phyloP scores from a whole-genome alignment of 768 basidiomycete species.

The Erythrobasidium yunnanense region DNA sequence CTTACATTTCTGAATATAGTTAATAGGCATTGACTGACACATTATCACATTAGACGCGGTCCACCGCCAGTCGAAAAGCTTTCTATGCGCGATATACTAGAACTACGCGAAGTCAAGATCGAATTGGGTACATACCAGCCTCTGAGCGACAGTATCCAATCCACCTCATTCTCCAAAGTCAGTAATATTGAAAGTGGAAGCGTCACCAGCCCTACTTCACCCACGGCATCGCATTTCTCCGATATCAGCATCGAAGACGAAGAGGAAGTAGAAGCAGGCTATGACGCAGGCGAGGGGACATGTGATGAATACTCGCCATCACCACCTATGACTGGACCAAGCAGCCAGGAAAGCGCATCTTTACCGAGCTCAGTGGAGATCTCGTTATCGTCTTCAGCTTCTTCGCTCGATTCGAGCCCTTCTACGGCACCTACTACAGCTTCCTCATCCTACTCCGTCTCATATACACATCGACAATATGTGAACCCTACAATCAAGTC shows the following conservation, averaged over 20 bases:
- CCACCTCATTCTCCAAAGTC: too few relatives aligned
- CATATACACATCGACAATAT: background rate
- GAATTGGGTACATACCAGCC: slow-evolving; percentile 12
- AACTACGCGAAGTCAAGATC: slow-evolving; percentile 16
- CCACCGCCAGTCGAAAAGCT: slow-evolving; percentile 19
- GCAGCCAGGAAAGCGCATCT: too few relatives aligned
- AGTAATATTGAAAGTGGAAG: too few relatives aligned
- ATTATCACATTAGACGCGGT: background rate
- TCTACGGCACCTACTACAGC: background rate
- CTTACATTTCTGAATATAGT: background rate
- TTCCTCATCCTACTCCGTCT: background rate
- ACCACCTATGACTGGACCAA: too few relatives aligned
- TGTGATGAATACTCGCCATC: too few relatives aligned
- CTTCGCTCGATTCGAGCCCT: background rate
- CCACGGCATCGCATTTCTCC: too few relatives aligned
- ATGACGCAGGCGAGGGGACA: too few relatives aligned
- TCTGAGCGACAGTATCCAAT: background rate
- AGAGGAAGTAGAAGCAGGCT: too few relatives aligned
- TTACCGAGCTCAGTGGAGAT: background rate
- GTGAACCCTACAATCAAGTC: too few relatives aligned
- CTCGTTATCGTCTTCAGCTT: background rate
- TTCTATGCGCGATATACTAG: slow-evolving; percentile 20
- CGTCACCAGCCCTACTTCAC: too few relatives aligned
- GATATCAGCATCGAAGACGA: too few relatives aligned
- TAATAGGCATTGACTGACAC: too few relatives aligned